A percentile compares a stretch with the other conserved stretches of the same genome.
These are phyloP conservation scores for Avena eriantha DNA, from an alignment of 176 grass and related monocot species.

Conservation along the genomic window DNA sequence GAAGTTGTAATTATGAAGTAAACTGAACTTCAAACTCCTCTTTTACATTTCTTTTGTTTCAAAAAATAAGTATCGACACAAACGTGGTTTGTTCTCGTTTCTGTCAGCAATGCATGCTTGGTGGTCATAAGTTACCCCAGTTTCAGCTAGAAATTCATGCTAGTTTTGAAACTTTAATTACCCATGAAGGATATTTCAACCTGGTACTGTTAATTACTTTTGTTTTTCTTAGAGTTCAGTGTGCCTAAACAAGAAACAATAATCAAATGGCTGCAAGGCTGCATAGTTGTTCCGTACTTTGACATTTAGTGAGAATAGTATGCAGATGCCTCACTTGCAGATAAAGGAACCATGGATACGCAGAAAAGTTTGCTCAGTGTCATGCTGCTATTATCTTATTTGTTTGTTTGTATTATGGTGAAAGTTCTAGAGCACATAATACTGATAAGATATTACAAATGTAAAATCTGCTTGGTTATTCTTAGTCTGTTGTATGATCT, in stretches of 20 bases:
- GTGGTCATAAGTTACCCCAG: background rate
- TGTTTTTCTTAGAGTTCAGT: slow-evolving; percentile 52
- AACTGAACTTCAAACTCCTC: background rate
- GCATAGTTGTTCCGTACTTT: slow-evolving; percentile 76
- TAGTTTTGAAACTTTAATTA: background rate
- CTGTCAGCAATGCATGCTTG: background rate
- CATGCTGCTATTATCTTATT: background rate
- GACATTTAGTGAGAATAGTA: slow-evolving; percentile 26
- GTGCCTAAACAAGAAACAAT: slow-evolving; percentile 47
- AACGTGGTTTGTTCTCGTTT: background rate
- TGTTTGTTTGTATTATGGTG: background rate
- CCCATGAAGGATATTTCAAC: background rate
- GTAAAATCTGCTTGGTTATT: background rate
- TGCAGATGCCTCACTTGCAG: background rate
- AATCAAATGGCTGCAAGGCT: slow-evolving; percentile 44
- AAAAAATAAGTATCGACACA: background rate
- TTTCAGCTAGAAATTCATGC: background rate
- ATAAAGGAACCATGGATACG: background rate
- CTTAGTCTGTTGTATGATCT: background rate
- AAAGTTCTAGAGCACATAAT: background rate
- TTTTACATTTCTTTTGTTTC: background rate
- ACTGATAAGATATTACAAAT: background rate
- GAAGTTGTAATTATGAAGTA: background rate
- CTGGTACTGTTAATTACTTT: slow-evolving; percentile 3
- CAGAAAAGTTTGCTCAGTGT: background rate